Conservation (phyloP, 1,284 basidiomycete genomes). For the Vanrija pseudolonga region DNA sequence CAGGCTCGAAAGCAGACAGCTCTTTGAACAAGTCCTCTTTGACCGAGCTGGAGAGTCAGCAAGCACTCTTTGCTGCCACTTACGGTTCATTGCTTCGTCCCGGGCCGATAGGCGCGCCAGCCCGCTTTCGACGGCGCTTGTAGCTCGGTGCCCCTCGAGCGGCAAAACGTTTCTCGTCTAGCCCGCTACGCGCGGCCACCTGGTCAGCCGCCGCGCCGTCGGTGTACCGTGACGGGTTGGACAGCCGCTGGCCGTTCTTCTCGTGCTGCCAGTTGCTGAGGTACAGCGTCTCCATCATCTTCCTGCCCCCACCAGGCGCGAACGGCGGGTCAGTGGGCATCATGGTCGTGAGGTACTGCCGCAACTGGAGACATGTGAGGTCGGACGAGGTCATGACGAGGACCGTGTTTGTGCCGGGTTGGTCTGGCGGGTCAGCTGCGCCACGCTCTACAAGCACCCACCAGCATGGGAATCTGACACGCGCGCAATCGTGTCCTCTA, state of each 20-base stretch:
- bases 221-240: conserved; percentile 28
- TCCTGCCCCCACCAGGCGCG: conserved; percentile 53
- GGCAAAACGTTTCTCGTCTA: conserved; percentile 30
- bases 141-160: conserved; percentile 56
- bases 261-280: conserved; percentile 47
- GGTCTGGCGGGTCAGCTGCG: conserved; percentile 43
- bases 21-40: conserved; percentile 24
- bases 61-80: not conserved
- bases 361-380: conserved; percentile 67
- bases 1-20: conserved; percentile 36
- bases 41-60: conserved; percentile 21
- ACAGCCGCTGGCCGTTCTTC: conserved; percentile 34
- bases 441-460: conserved; percentile 12
- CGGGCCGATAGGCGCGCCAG: conserved; percentile 23
- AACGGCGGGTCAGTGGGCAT: conserved; percentile 57
- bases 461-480: conserved; percentile 37
- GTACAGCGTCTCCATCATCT: conserved; percentile 64
- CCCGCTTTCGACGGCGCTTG: conserved; percentile 49
- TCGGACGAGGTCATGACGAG: conserved; percentile 86
- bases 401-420: conserved; percentile 68
- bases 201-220: conserved; percentile 32
- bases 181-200: conserved; percentile 24
- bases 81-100: not conserved
- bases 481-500: conserved; percentile 73
- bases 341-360: conserved; percentile 71